Conservation (phyloP, 768 basidiomycete species). For the Rhizopogon rudus region DNA sequence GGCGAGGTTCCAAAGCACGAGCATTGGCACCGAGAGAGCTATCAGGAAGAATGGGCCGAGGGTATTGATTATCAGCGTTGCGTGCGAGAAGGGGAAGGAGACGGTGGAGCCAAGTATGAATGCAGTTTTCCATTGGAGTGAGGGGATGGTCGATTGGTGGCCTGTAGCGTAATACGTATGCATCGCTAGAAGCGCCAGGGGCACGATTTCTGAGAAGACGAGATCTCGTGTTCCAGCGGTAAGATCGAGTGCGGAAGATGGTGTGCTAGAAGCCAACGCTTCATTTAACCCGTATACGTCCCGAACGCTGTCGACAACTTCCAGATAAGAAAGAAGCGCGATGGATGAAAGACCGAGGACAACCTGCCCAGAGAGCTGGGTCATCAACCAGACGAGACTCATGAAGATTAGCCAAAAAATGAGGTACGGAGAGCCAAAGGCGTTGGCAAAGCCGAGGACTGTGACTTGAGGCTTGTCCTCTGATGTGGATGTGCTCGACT, state of each 20-base stretch:
- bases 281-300: conserved; percentile 57
- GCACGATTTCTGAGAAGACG: conserved; percentile 63
- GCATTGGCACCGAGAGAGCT: conserved; percentile 63
- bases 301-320: conserved; percentile 75
- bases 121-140: conserved; percentile 93
- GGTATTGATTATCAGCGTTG: conserved; percentile 74
- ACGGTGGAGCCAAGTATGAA: conserved; percentile 75
- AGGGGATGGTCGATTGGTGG: conserved; percentile 84
- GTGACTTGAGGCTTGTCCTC: conserved; percentile 41
- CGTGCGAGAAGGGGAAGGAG: conserved; percentile 65
- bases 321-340: conserved; percentile 71
- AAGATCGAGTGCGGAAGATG: conserved; percentile 37
- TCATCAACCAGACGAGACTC: conserved; percentile 45
- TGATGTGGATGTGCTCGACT: conserved; percentile 12
- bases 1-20: conserved; percentile 82
- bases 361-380: conserved; percentile 81
- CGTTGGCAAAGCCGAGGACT: conserved; percentile 84
- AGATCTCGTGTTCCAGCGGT: conserved; percentile 30
- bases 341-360: conserved; percentile 59
- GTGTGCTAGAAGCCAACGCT: conserved; percentile 44
- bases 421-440: conserved; percentile 84
- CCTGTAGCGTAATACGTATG: conserved; percentile 85
- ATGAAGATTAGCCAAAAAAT: conserved; percentile 74
- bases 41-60: conserved; percentile 67
- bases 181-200: conserved; percentile 71